A percentile compares a stretch with the other conserved stretches of the same genome.
These are phyloP conservation scores for Aspergillus quadrilineatus DNA, from an alignment of 2,329 filamentous ascomycete genomes.

Conservation along the genomic window DNA sequence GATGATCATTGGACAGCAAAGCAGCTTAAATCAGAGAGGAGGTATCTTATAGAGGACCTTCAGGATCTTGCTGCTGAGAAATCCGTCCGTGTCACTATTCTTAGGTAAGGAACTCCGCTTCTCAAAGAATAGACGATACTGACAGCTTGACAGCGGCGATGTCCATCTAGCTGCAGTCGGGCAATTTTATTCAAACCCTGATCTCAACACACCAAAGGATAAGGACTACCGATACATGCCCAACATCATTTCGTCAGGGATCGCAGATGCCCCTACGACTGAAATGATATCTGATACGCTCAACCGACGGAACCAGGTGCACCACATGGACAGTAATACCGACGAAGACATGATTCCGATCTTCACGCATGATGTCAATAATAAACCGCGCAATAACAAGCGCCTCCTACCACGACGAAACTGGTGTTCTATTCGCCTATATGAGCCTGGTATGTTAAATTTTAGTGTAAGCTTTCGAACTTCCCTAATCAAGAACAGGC, in stretches of 20 bases:
- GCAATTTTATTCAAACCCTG: conserved; percentile 91
- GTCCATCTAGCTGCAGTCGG: conserved; percentile 90
- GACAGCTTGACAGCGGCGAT: conserved; percentile 64
- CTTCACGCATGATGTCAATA: conserved; percentile 85
- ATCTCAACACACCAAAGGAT: conserved; percentile 78
- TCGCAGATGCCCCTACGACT: conserved; percentile 86
- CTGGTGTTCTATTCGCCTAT: conserved; percentile 90
- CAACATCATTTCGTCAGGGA: conserved; percentile 90
- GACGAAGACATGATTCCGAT: conserved; percentile 96
- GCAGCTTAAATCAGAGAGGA: conserved; percentile 87
- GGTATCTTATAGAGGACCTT: conserved; percentile 81
- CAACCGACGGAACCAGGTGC: conserved; percentile 83
- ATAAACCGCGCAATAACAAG: conserved; percentile 87
- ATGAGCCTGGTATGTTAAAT: conserved; percentile 64
- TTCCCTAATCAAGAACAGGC: conserved; percentile 55
- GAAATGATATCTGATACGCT: conserved; percentile 86
- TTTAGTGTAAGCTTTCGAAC: neutral
- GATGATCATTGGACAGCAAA: conserved; percentile 98
- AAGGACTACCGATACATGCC: conserved; percentile 95
- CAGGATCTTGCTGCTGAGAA: conserved; percentile 93
- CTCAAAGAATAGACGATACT: neutral
- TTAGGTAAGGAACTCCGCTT: conserved; percentile 56
- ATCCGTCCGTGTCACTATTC: conserved; percentile 84
- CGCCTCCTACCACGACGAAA: conserved; percentile 84
- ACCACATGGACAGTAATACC: conserved; percentile 67